Evolutionary conservation across 352 stramenopile species (phyloP).

Genomic region (Globisporangium lucens): DNA sequence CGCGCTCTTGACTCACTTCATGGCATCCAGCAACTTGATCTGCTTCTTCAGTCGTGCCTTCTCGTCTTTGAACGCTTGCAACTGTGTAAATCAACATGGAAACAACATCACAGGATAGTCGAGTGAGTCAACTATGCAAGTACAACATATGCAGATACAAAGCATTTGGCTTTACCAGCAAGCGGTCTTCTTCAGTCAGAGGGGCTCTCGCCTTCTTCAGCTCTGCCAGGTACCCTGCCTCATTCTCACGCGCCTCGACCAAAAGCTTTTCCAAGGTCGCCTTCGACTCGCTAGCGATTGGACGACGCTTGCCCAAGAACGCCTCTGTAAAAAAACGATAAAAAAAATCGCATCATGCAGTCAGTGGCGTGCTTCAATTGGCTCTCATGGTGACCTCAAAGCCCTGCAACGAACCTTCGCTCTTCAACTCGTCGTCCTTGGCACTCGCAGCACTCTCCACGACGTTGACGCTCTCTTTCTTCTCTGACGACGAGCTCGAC

Average conservation of each 20-base stretch:
- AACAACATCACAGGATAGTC: not conserved
- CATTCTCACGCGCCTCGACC: conserved; percentile 71
- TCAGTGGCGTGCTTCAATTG: conserved; percentile 6
- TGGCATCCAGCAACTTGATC: conserved; percentile 71
- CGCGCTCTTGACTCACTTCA: conserved; percentile 34
- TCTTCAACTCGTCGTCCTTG: conserved; percentile 22
- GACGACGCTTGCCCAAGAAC: conserved; percentile 11
- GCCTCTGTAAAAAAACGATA: conserved; percentile 23
- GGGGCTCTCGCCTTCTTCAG: conserved; percentile 55
- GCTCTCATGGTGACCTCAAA: not conserved
- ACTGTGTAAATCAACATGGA: conserved; percentile 23
- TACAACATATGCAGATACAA: not conserved
- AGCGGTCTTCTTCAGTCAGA: conserved; percentile 62
- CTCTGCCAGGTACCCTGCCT: conserved; percentile 74
- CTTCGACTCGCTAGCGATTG: conserved; percentile 49
- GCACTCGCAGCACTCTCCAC: conserved; percentile 4
- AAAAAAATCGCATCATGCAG: conserved; percentile 18
- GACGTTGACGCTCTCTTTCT: conserved; percentile 23
- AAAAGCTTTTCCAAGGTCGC: conserved; percentile 74
- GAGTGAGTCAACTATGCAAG: not conserved
- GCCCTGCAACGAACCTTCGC: conserved; percentile 20
- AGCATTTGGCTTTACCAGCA: conserved; percentile 48
- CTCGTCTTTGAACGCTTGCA: conserved; percentile 84
- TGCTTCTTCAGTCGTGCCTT: conserved; percentile 84
- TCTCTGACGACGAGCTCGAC: conserved; percentile 22